phyloP scores from a whole-genome alignment of 257 asterid species.

The Ophiorrhiza pumila region DNA sequence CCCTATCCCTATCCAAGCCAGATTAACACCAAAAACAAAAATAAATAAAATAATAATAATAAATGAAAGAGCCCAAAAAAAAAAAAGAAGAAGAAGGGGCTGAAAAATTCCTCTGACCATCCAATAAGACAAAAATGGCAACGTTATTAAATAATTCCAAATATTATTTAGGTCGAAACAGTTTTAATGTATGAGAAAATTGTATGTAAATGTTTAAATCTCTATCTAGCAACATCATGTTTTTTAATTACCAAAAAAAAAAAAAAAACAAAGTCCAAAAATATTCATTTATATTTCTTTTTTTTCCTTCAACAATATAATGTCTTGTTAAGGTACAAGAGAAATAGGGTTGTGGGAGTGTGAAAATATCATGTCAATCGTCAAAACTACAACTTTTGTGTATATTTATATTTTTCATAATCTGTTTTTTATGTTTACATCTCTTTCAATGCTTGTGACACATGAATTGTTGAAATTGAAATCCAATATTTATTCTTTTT shows the following conservation, averaged over 20 bases:
- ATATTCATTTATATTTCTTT: too few species aligned
- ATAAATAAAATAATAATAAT: too few species aligned
- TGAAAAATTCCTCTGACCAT: background rate
- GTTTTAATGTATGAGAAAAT: too few species aligned
- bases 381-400: constrained; percentile 1
- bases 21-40: too few species aligned
- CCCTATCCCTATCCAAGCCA: background rate
- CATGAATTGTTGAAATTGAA: background rate
- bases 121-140: background rate
- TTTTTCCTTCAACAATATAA: too few species aligned
- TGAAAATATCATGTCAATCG: background rate
- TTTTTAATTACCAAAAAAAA: too few species aligned
- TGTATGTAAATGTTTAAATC: too few species aligned
- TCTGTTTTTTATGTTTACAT: background rate
- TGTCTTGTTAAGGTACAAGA: too few species aligned
- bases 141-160: background rate
- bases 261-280: too few species aligned
- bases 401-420: background rate
- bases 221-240: background rate
- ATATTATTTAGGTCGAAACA: background rate
- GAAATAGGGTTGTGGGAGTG: background rate
- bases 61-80: background rate
- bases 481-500: background rate
- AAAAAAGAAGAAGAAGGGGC: background rate
- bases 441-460: background rate